Base-by-base conservation (phyloP, 2,329 filamentous ascomycete genomes). In the Ophiostoma novo-ulmi region DNA sequence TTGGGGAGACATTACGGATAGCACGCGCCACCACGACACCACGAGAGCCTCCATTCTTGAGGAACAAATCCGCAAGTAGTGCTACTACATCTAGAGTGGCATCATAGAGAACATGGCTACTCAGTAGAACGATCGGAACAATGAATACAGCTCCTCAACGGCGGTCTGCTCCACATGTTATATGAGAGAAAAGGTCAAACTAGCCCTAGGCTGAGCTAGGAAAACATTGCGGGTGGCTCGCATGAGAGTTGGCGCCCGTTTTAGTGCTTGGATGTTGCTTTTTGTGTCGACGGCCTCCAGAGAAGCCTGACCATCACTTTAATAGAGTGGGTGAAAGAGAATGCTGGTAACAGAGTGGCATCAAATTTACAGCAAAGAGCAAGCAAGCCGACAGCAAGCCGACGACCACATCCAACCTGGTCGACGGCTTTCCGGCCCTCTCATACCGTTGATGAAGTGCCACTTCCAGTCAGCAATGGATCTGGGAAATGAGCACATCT, bases 401-500 rank as follows among this genome's bases (percentile, higher is more conserved):
- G 38, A 39, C 38, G 38, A 48, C 44, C 20, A 5, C 44, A n/a
- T 20, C 44, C 52, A n/a, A n/a, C 44, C 52, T 14, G 8, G n/a
- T 58, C 5, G 22, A 22, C 14, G 52, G n/a, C 52, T 58, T 58
- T 26, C 52, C 13, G 52, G 52, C 52, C 26, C 17, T 58, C 22
- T 22, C n/a, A n/a, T 58, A 22, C 52, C 52, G n/a, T 17, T 26
- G 13, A n/a, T 3, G n/a, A 4, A 26, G 52, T 8, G 52, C 52
- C n/a, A 58, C 52, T 58, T 58, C 22, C 52, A 58, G 8, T 26
- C 22, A 26, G 10, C 52, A 58, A 5, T 58, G 8, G n/a, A 58
- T 58, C 22, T 58, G 20, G 52, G n/a, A 58, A 58, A 58, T 58
- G n/a, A 58, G 52, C n/a, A n/a, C 8, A 58, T 58, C 52, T 58